phyloP scores from a whole-genome alignment of 257 asterid species.

The Solanum medicagineum region DNA sequence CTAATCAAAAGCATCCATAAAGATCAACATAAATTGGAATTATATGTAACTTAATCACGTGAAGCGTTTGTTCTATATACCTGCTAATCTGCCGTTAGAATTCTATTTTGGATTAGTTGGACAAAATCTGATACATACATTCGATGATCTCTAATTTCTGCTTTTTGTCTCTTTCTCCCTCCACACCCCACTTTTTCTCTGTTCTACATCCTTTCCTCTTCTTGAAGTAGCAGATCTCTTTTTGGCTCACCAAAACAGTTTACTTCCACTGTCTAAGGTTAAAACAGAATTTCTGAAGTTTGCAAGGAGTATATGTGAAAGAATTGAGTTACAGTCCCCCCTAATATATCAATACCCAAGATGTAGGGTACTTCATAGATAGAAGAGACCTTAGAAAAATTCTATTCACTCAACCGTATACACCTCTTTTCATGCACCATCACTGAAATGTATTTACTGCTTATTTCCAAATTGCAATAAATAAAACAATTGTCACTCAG shows the following conservation, averaged over 20 bases:
- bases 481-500: background rate
- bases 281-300: background rate
- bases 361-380: background rate
- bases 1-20: background rate
- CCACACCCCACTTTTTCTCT: background rate
- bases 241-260: background rate
- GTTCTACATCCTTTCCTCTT: background rate
- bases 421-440: background rate
- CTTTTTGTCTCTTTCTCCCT: background rate
- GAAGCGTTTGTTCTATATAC: background rate
- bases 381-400: background rate
- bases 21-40: background rate
- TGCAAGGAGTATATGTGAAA: background rate
- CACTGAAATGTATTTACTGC: background rate
- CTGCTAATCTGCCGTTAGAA: background rate
- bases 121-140: background rate
- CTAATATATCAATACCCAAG: background rate
- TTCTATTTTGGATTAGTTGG: background rate
- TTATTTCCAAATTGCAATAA: background rate
- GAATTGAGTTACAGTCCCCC: background rate
- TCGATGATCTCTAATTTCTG: background rate
- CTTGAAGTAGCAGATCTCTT: background rate
- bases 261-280: background rate
- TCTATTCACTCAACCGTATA: background rate
- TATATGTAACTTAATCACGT: background rate